A percentile compares a stretch with the other conserved stretches of the same genome.
phyloP scores from a whole-genome alignment of 1,139 yeast species.

The Yamadazyma mexicana region DNA sequence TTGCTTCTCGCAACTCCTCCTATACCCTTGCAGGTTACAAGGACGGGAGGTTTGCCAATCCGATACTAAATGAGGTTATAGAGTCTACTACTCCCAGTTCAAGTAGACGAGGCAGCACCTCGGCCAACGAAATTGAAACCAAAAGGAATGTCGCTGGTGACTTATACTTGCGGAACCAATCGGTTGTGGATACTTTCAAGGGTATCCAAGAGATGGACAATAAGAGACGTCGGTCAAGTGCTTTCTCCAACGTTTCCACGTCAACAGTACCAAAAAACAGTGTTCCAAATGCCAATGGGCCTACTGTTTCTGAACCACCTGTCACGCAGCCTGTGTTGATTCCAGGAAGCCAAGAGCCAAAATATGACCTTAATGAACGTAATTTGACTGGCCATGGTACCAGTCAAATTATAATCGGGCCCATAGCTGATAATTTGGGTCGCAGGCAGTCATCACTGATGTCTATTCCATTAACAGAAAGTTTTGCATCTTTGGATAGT shows the following conservation, averaged over 20 bases:
- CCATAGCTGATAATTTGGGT: conserved; percentile 19
- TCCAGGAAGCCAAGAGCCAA: conserved; percentile 5
- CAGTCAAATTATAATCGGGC: conserved; percentile 32
- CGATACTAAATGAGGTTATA: conserved; percentile 35
- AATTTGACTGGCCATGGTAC: neutral
- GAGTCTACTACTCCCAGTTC: conserved; percentile 27
- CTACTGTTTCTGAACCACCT: conserved; percentile 1
- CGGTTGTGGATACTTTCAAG: conserved; percentile 51
- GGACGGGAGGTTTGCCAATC: conserved; percentile 29
- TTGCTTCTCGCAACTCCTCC: conserved; percentile 17
- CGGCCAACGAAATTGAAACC: conserved; percentile 49
- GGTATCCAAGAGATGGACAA: conserved; percentile 51
- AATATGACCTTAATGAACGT: neutral
- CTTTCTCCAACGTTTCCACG: conserved; percentile 22
- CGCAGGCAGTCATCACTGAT: conserved; percentile 38
- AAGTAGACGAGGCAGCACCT: conserved; percentile 33
- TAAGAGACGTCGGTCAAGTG: conserved; percentile 42
- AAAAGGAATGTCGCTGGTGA: conserved; percentile 58
- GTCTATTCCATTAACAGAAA: conserved; percentile 64
- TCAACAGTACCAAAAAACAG: conserved; percentile 17
- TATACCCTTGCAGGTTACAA: conserved; percentile 34
- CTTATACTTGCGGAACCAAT: conserved; percentile 47
- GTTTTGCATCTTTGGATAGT: conserved; percentile 78
- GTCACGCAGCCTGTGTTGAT: conserved; percentile 15
- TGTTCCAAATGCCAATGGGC: conserved; percentile 10